A percentile compares a stretch with the other conserved stretches of the same genome.
These are phyloP conservation scores for Podila verticillata DNA, from an alignment of 192 early-diverging fungal species.

Conservation along the genomic window DNA sequence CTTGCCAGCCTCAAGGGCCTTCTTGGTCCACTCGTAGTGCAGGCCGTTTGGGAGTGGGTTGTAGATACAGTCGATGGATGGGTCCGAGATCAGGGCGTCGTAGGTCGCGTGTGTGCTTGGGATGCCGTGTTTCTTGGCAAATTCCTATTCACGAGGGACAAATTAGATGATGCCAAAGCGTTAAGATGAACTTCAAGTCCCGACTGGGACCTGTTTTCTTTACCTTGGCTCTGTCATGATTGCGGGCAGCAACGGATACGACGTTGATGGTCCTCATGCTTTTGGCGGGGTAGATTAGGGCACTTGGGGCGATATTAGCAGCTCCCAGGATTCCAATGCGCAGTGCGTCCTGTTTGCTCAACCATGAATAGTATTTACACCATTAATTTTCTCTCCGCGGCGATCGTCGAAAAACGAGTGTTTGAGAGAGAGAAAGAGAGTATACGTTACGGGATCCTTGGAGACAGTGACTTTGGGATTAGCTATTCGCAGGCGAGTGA, in stretches of 20 bases:
- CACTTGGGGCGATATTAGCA: slow-evolving; percentile 58
- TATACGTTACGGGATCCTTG: slow-evolving; percentile 14
- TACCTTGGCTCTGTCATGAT: slow-evolving; percentile 36
- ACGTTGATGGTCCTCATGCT: slow-evolving; percentile 33
- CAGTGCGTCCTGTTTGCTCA: slow-evolving; percentile 44
- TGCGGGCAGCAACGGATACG: slow-evolving; percentile 63
- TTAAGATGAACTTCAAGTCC: no score
- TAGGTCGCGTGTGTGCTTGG: slow-evolving; percentile 56
- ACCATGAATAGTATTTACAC: no score
- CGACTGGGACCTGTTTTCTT: no score
- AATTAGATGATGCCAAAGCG: no score
- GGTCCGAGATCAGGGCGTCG: slow-evolving; percentile 56
- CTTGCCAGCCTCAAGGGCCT: slow-evolving; percentile 62
- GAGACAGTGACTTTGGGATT: not conserved
- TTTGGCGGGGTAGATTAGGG: slow-evolving; percentile 53
- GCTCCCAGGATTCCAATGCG: slow-evolving; percentile 65
- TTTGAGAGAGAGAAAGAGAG: no score
- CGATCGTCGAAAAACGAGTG: no score
- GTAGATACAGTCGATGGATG: slow-evolving; percentile 65
- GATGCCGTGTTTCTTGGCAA: slow-evolving; percentile 56
- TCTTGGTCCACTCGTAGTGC: slow-evolving; percentile 58
- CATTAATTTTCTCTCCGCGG: not conserved
- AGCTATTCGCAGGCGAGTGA: slow-evolving; percentile 7
- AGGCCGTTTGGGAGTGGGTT: slow-evolving; percentile 64
- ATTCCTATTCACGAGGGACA: no score